These are phyloP conservation scores for Cornus kousa DNA, from an alignment of 148 eudicot species.

Conservation along the genomic window DNA sequence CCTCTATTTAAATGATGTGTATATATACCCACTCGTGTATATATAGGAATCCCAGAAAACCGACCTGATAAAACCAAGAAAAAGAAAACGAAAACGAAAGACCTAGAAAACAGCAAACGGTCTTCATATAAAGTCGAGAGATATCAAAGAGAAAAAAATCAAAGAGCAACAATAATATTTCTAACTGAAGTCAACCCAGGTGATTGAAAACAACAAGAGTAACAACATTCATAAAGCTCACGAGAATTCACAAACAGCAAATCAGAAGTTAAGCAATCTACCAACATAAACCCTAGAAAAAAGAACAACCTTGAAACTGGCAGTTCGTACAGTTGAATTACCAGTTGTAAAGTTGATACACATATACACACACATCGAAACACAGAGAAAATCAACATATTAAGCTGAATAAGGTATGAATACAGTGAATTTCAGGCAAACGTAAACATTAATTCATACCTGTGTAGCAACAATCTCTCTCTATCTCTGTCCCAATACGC, in stretches of 20 bases:
- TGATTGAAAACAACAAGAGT: neutral
- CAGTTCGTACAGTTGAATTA: neutral
- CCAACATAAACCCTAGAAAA: constrained; percentile 11
- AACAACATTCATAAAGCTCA: neutral
- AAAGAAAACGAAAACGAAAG: neutral
- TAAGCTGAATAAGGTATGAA: neutral
- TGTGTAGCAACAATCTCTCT: constrained; percentile 4
- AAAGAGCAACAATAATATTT: neutral
- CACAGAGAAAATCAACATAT: neutral
- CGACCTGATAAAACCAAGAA: neutral
- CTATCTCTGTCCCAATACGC: neutral
- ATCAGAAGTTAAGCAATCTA: constrained; percentile 3
- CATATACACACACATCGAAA: neutral
- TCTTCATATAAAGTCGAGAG: neutral
- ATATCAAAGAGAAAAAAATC: neutral
- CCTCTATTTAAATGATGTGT: no score
- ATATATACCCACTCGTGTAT: no score
- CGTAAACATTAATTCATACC: constrained; percentile 5
- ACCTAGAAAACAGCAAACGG: neutral
- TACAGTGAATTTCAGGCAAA: constrained; percentile 8
- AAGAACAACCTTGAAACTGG: neutral
- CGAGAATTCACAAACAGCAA: neutral
- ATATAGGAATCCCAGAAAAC: no score
- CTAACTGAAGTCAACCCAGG: constrained; percentile 10
- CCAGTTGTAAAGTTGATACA: constrained; percentile 1